Conservation (phyloP, 73 alveolate species). For the Symbiodinium pilosum region DNA sequence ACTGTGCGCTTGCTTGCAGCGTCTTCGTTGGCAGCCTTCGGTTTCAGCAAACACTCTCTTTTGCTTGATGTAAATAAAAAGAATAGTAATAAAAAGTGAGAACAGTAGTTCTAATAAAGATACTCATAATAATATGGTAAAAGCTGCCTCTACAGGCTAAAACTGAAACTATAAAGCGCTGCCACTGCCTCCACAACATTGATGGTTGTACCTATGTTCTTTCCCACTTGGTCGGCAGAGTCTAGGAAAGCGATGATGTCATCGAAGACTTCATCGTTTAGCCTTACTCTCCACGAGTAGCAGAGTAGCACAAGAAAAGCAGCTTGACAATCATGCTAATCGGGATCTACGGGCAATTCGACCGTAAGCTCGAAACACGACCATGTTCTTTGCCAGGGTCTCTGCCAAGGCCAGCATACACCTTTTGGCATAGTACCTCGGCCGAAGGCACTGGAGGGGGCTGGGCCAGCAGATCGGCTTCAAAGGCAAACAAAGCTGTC, state of each 20-base stretch:
- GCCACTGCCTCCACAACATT: constrained; percentile 96
- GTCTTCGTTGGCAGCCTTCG: constrained; percentile 94
- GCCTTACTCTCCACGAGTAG: not conserved
- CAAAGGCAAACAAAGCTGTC: too few relatives aligned
- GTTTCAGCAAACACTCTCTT: constrained; percentile 25
- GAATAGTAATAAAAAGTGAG: too few relatives aligned
- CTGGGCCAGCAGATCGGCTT: too few relatives aligned
- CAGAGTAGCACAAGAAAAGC: too few relatives aligned
- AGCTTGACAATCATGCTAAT: not conserved
- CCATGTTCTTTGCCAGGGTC: constrained; percentile 99
- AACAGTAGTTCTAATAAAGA: too few relatives aligned
- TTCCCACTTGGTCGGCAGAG: constrained; percentile 99
- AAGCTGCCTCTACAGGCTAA: too few relatives aligned
- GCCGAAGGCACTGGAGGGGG: too few relatives aligned
- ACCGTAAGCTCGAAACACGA: constrained; percentile 95
- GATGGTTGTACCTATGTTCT: constrained; percentile 98
- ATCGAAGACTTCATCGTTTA: constrained; percentile 64
- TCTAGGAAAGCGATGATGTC: constrained; percentile 99
- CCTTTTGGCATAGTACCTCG: constrained; percentile 99
- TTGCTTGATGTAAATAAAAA: too few relatives aligned
- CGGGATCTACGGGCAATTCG: not conserved
- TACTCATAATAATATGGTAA: too few relatives aligned
- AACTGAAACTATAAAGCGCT: too few relatives aligned
- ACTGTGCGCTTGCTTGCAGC: constrained; percentile 98
- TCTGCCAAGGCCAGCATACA: constrained; percentile 99